phyloP scores from a whole-genome alignment of 768 basidiomycete genomes.

The Cystobasidiopsis lactophilus region DNA sequence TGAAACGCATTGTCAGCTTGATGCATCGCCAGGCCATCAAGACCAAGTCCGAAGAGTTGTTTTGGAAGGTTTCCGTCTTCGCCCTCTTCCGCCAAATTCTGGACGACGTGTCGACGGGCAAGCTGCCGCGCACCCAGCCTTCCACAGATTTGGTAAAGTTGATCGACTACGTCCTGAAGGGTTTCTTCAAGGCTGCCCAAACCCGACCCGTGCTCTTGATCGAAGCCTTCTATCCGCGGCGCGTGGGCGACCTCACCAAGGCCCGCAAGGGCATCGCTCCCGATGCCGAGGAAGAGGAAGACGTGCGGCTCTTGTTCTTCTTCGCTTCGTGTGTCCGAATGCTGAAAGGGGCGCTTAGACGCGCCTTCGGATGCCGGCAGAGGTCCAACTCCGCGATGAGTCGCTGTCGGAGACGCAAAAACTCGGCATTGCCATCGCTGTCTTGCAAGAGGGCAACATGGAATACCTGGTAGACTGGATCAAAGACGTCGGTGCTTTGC shows the following conservation, averaged over 20 bases:
- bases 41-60: slow-evolving; percentile 79
- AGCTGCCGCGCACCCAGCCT: slow-evolving; percentile 50
- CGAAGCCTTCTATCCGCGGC: slow-evolving; percentile 32
- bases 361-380: slow-evolving; percentile 4
- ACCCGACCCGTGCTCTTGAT: slow-evolving; percentile 69
- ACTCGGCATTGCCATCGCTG: slow-evolving; percentile 60
- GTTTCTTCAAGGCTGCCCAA: slow-evolving; percentile 79
- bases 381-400: slow-evolving; percentile 13
- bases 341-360: not conserved
- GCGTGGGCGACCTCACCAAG: slow-evolving; percentile 11
- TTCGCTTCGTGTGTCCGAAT: not conserved
- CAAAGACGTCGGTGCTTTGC: slow-evolving; percentile 41
- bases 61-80: slow-evolving; percentile 83
- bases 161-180: slow-evolving; percentile 64
- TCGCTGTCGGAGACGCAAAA: slow-evolving; percentile 51
- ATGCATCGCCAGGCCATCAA: slow-evolving; percentile 77
- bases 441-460: slow-evolving; percentile 45
- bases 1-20: slow-evolving; percentile 72
- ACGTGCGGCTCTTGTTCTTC: slow-evolving; percentile 9
- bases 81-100: slow-evolving; percentile 70
- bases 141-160: slow-evolving; percentile 62
- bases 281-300: slow-evolving; percentile 17
- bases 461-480: slow-evolving; percentile 52
- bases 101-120: slow-evolving; percentile 43
- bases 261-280: slow-evolving; percentile 18